Evolutionary conservation across 208 protist genomes (phyloP).

Genomic region (Blastocrithidia nonstop): DNA sequence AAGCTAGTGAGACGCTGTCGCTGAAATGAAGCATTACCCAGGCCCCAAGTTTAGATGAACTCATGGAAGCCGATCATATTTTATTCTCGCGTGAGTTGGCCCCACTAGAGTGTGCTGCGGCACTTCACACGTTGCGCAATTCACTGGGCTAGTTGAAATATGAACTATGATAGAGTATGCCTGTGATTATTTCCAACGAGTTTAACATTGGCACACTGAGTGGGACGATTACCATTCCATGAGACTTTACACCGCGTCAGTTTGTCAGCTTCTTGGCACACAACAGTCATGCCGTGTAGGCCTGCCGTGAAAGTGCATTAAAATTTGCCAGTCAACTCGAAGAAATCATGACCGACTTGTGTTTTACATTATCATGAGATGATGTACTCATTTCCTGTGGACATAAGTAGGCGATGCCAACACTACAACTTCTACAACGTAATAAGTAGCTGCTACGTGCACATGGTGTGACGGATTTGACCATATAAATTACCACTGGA

Average conservation of each 20-base stretch:
- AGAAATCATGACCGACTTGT: slow-evolving; percentile 65
- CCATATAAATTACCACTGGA: slow-evolving; percentile 48
- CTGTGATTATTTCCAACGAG: slow-evolving; percentile 60
- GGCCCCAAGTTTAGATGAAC: slow-evolving; percentile 67
- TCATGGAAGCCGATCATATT: slow-evolving; percentile 83
- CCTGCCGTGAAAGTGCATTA: slow-evolving; percentile 23
- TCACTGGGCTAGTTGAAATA: slow-evolving; percentile 78
- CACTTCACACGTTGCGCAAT: slow-evolving; percentile 65
- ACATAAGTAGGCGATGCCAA: slow-evolving; percentile 41
- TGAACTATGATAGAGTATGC: slow-evolving; percentile 76
- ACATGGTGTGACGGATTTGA: slow-evolving; percentile 61
- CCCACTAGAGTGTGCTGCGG: slow-evolving; percentile 73
- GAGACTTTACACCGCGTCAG: slow-evolving; percentile 70
- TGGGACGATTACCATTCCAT: slow-evolving; percentile 70
- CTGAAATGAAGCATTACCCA: slow-evolving; percentile 61
- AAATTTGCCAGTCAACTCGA: slow-evolving; percentile 55
- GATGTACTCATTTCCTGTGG: slow-evolving; percentile 85
- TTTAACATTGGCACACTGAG: slow-evolving; percentile 60
- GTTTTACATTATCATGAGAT: slow-evolving; percentile 49
- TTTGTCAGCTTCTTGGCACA: slow-evolving; percentile 74
- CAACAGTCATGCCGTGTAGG: slow-evolving; percentile 42
- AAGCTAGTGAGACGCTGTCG: slow-evolving; percentile 63
- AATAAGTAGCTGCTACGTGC: slow-evolving; percentile 56
- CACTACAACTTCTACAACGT: slow-evolving; percentile 55
- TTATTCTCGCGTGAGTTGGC: slow-evolving; percentile 62